phyloP scores from a whole-genome alignment of 2,329 filamentous ascomycete genomes.

The Ascomycota sp. region DNA sequence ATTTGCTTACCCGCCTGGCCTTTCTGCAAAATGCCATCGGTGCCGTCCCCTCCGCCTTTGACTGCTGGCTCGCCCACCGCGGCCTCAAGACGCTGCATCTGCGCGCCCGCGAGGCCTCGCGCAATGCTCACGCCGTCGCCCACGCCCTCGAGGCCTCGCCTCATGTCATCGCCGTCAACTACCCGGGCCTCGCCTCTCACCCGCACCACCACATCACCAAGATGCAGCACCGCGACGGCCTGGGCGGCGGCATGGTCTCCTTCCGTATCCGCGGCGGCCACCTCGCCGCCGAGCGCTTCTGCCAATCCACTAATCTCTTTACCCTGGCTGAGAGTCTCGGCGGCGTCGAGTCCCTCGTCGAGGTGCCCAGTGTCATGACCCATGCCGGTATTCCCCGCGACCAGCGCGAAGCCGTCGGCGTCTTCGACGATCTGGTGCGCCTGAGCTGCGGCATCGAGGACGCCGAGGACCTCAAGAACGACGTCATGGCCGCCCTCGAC shows the following conservation, averaged over 20 bases:
- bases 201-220: constrained; percentile 63
- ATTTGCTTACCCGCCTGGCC: constrained; percentile 50
- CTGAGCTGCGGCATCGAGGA: constrained; percentile 92
- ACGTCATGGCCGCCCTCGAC: constrained; percentile 66
- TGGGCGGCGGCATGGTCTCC: constrained; percentile 92
- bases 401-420: constrained; percentile 74
- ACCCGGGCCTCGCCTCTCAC: constrained; percentile 75
- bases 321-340: constrained; percentile 82
- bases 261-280: constrained; percentile 83
- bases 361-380: constrained; percentile 89
- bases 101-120: constrained; percentile 62
- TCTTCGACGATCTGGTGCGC: constrained; percentile 83
- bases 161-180: constrained; percentile 77
- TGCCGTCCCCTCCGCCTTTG: constrained; percentile 81
- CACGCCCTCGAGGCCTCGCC: constrained; percentile 54
- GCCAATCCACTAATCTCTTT: constrained; percentile 71
- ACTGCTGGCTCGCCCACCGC: constrained; percentile 93
- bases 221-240: constrained; percentile 79
- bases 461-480: constrained; percentile 55
- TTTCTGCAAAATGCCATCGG: constrained; percentile 97
- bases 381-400: constrained; percentile 85
- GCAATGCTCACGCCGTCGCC: constrained; percentile 62
- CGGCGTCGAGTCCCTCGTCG: constrained; percentile 75
- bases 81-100: constrained; percentile 93
- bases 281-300: constrained; percentile 74